Conservation (phyloP, 345 rosid genomes). For the Salix suchowensis region DNA sequence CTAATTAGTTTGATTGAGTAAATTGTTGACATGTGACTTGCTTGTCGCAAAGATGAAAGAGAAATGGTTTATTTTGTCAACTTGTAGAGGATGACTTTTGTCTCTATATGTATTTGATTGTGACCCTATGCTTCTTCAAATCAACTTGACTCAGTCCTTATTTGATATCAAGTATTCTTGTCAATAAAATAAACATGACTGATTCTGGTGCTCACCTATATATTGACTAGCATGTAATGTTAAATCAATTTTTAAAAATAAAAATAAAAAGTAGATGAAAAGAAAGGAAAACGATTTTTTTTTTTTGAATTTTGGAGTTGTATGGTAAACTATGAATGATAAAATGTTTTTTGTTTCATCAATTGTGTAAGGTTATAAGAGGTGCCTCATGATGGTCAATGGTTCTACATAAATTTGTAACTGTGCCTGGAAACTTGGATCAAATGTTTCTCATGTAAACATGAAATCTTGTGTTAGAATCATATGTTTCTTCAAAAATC, state of each 20-base stretch:
- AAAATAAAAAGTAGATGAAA: background rate
- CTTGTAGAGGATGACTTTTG: conserved; percentile 20
- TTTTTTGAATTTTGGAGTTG: background rate
- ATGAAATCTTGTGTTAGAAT: background rate
- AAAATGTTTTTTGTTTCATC: background rate
- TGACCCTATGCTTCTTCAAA: conserved; percentile 2
- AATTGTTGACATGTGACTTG: background rate
- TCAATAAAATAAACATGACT: conserved; percentile 13
- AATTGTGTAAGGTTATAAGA: too few relatives aligned
- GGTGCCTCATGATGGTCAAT: too few relatives aligned
- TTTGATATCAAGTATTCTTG: conserved; percentile 10
- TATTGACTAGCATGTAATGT: conserved; percentile 19
- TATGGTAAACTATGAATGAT: background rate
- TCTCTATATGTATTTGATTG: background rate
- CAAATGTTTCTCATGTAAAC: too few relatives aligned
- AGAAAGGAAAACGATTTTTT: background rate
- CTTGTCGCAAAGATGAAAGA: background rate
- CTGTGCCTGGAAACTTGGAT: too few relatives aligned
- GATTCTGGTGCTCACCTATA: conserved; percentile 11
- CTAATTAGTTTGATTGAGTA: conserved; percentile 2
- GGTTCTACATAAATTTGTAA: too few relatives aligned
- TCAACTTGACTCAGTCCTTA: conserved; percentile 33
- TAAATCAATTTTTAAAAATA: too few relatives aligned
- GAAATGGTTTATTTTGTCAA: conserved; percentile 25
- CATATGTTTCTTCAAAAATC: background rate